A percentile compares a stretch with the other conserved stretches of the same genome.
Conservation (phyloP, 139 green algal species). For the Raphidocelis subcapitata region DNA sequence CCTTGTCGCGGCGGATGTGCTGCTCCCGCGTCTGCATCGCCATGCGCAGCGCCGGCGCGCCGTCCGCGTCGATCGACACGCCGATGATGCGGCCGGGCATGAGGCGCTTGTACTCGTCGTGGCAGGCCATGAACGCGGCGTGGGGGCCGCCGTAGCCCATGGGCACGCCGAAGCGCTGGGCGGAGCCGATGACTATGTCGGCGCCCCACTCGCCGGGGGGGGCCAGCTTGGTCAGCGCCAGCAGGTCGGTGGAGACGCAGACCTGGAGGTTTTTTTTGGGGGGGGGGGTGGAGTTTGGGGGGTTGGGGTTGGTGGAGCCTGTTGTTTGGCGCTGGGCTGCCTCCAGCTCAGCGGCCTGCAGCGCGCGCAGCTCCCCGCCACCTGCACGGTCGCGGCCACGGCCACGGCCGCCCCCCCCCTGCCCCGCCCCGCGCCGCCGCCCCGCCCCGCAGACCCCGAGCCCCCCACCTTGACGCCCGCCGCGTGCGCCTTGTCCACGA, state of each 20-base stretch:
- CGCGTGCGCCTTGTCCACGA: constrained; percentile 59
- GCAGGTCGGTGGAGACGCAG: constrained; percentile 92
- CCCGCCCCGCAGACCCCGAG: not conserved
- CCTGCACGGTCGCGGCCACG: too few species aligned
- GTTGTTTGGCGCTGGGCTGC: too few species aligned
- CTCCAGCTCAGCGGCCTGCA: too few species aligned
- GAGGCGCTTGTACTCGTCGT: constrained; percentile 90
- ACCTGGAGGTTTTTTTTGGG: constrained; percentile 38
- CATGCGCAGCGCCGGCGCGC: constrained; percentile 94
- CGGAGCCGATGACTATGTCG: constrained; percentile 96
- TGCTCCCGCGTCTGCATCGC: constrained; percentile 99
- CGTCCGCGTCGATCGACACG: constrained; percentile 83
- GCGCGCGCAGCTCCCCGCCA: too few species aligned
- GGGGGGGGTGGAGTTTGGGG: not conserved
- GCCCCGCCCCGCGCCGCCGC: too few species aligned
- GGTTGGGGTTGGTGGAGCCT: too few species aligned
- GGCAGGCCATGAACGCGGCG: constrained; percentile 96
- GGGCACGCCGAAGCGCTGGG: constrained; percentile 95
- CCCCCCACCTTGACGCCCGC: constrained; percentile 66
- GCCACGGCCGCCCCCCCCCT: too few species aligned
- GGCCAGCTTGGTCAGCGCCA: constrained; percentile 91
- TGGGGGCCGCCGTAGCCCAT: constrained; percentile 99
- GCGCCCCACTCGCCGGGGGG: constrained; percentile 97
- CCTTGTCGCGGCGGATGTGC: constrained; percentile 99
- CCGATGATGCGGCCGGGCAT: constrained; percentile 98